These are phyloP conservation scores for Aspergillus leporis DNA, from an alignment of 495 filamentous ascomycete genomes.

Conservation along the genomic window DNA sequence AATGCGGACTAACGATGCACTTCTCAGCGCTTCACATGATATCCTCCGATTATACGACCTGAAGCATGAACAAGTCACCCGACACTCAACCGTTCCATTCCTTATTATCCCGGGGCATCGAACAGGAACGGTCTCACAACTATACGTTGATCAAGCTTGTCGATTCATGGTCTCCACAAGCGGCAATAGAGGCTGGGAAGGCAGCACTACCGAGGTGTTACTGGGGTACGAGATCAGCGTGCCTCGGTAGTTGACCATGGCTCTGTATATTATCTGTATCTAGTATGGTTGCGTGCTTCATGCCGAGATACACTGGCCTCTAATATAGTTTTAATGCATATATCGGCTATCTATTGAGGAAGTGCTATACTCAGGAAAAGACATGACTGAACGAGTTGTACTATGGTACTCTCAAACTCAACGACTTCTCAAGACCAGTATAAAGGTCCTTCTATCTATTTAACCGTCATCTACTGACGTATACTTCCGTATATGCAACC, in stretches of 20 bases:
- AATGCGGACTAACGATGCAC: conserved; percentile 11
- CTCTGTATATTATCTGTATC: conserved; percentile 7
- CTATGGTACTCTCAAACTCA: not conserved
- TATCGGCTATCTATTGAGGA: conserved; percentile 6
- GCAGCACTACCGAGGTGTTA: conserved; percentile 84
- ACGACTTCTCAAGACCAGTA: not conserved
- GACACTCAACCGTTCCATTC: conserved; percentile 84
- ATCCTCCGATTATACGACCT: conserved; percentile 92
- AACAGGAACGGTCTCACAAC: conserved; percentile 80
- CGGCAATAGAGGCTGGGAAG: conserved; percentile 95
- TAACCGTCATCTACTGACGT: conserved; percentile 8
- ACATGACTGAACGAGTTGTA: conserved; percentile 5
- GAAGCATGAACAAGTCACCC: conserved; percentile 61
- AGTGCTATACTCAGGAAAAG: not conserved
- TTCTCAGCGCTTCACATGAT: conserved; percentile 78
- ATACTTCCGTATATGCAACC: conserved; percentile 7
- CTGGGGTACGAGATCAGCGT: conserved; percentile 90
- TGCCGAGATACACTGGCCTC: conserved; percentile 3
- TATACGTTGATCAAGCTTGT: conserved; percentile 86
- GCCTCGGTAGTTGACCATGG: conserved; percentile 27
- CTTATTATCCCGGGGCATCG: conserved; percentile 92
- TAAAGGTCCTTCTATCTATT: not conserved
- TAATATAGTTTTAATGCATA: not conserved
- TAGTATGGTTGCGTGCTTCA: not conserved
- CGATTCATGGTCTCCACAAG: conserved; percentile 87